Conservation (phyloP, 257 asterid species). For the Petunia axillaris region DNA sequence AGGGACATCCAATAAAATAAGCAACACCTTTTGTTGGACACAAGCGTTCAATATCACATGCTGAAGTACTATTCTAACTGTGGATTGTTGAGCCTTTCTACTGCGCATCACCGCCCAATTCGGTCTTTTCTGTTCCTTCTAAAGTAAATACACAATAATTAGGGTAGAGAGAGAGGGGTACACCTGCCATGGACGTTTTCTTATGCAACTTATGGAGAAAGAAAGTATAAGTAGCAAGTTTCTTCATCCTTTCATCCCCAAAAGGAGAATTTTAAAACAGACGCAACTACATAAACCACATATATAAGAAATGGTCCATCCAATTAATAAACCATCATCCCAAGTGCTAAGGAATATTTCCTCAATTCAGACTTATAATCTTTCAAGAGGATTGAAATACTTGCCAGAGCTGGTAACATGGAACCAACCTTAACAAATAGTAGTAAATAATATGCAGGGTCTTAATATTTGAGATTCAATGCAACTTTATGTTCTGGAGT, state of each 20-base stretch:
- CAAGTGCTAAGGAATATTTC: background rate
- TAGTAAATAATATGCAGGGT: slow-evolving; percentile 11
- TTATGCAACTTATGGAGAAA: no score
- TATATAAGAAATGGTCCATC: slow-evolving; percentile 14
- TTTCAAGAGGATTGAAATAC: slow-evolving; percentile 6
- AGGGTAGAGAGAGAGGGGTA: background rate
- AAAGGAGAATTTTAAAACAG: background rate
- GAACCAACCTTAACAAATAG: slow-evolving; percentile 6
- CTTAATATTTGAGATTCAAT: background rate
- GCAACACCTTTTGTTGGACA: slow-evolving; percentile 18
- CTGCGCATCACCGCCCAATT: background rate
- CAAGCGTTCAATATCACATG: slow-evolving; percentile 2
- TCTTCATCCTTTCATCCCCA: background rate
- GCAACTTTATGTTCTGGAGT: slow-evolving; percentile 3
- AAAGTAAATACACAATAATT: background rate
- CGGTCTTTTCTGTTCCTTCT: background rate
- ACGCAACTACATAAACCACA: slow-evolving; percentile 5
- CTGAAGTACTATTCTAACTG: slow-evolving; percentile 8
- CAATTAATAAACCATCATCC: background rate
- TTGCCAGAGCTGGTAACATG: background rate
- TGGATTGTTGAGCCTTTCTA: slow-evolving; percentile 19
- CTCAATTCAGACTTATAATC: background rate
- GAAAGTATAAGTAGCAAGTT: background rate
- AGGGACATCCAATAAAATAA: background rate
- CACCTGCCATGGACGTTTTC: no score